A percentile compares a stretch with the other conserved stretches of the same genome.
These are phyloP conservation scores for Calvatia gigantea DNA, from an alignment of 768 basidiomycete genomes.

Conservation along the genomic window DNA sequence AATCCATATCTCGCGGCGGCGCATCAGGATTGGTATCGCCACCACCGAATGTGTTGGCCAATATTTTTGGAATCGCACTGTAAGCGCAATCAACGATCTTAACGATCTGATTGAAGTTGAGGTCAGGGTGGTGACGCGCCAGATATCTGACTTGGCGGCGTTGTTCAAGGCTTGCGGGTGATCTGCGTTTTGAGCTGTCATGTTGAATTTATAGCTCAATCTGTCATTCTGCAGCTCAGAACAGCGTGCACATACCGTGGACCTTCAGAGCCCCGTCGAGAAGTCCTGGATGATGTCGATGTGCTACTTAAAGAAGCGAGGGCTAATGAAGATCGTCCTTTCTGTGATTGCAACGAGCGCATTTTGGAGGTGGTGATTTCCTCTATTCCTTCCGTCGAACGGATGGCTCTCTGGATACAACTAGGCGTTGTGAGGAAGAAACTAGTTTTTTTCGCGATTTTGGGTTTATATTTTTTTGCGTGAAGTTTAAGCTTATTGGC, in stretches of 20 bases:
- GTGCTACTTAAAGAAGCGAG: background rate
- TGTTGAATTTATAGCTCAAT: background rate
- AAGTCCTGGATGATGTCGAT: background rate
- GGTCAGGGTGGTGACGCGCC: background rate
- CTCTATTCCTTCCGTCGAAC: background rate
- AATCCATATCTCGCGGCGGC: background rate
- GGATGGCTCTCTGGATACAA: too few relatives aligned
- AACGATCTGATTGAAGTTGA: background rate
- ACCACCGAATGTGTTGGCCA: background rate
- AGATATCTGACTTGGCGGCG: slow-evolving; percentile 7
- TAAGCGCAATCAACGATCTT: slow-evolving; percentile 1
- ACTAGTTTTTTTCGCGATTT: background rate
- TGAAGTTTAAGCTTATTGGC: background rate
- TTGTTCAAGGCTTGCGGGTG: slow-evolving; percentile 1
- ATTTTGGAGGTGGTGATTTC: background rate
- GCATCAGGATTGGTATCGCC: background rate
- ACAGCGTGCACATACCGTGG: background rate
- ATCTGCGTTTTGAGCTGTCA: background rate
- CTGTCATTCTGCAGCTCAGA: too few relatives aligned
- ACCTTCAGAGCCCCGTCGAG: background rate
- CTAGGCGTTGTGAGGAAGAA: too few relatives aligned
- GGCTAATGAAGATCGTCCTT: background rate
- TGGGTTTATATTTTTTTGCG: background rate
- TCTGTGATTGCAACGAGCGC: background rate
- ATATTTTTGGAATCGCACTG: background rate